Base-by-base conservation (phyloP, 2,329 filamentous ascomycete species). In the Ceratocystis alfenasii region DNA sequence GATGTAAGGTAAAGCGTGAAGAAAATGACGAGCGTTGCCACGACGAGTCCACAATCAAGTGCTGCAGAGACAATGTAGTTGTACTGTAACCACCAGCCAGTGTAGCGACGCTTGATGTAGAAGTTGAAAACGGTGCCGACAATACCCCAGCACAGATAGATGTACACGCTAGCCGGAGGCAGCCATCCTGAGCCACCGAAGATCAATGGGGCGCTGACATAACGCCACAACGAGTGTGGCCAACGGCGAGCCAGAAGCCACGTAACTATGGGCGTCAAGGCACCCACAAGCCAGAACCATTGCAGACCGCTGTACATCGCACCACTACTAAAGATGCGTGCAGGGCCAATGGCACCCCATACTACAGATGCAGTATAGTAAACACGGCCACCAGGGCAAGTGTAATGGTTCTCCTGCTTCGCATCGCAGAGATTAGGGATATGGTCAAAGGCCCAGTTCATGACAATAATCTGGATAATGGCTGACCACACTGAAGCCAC, bases 81-180 rank as follows among this genome's bases (percentile, higher is more conserved):
- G 76, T 89, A 90, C 73, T 86, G 84, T 74, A 87, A 77, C 87
- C 87, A 90, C 87, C 87, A 90, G 44, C 85, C 87, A 3, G 80
- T 82, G 75, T 81, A 87, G 68, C 82, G 80, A 67, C 84, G 79
- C 72, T 83, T 82, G 72, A 90, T 81, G 70, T 79, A 83, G 70
- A 81, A 86, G 74, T 89, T 88, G 77, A 90, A 90, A 45, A 86
- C 69, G 61, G 82, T 80, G 7, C 87, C 87, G 5, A 87, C 83
- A 30, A 83, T 72, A 3, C 83, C 86, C 87, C 87, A 90, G 71
- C 82, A 82, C 57, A 88, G 81, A 71, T 89, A 90, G 69, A 84
- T 89, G 69, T 87, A 83, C 0, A 85, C 82, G 0, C 85, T 88
- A 0, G 87, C 87, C 0, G 87, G 87, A 8, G 87, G 87, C 8